These are phyloP conservation scores for Hypoxylon lienhwacheense DNA, from an alignment of 495 filamentous ascomycete genomes.

Conservation along the genomic window DNA sequence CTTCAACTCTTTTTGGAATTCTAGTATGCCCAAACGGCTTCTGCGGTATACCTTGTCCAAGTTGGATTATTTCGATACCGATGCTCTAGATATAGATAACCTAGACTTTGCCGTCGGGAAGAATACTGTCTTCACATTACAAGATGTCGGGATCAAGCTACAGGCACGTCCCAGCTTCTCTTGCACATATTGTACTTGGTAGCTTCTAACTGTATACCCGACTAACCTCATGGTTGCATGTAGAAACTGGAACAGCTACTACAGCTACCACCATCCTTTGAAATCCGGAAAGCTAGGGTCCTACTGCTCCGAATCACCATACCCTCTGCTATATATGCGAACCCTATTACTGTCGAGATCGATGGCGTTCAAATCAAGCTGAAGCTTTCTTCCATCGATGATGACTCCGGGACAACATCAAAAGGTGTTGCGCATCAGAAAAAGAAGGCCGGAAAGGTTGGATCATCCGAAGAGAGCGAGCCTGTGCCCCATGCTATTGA, in stretches of 20 bases:
- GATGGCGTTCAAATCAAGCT: conserved; percentile 74
- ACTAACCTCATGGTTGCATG: conserved; percentile 23
- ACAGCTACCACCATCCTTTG: conserved; percentile 67
- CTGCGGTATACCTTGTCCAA: conserved; percentile 79
- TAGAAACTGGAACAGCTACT: conserved; percentile 77
- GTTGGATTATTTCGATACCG: conserved; percentile 77
- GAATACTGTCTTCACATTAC: conserved; percentile 74
- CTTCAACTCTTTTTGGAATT: conserved; percentile 64
- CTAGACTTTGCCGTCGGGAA: conserved; percentile 76
- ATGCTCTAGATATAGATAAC: conserved; percentile 76
- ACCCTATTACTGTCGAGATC: conserved; percentile 73
- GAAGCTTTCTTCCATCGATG: conserved; percentile 43
- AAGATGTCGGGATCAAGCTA: conserved; percentile 74
- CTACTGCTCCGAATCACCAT: conserved; percentile 72
- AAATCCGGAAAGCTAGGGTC: conserved; percentile 69
- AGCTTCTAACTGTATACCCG: conserved; percentile 17
- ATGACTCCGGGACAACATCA: conserved; percentile 14
- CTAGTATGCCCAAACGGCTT: conserved; percentile 78
- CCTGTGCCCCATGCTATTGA: conserved; percentile 75
- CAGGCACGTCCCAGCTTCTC: conserved; percentile 55
- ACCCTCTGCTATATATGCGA: conserved; percentile 78
- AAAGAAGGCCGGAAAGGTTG: conserved; percentile 34
- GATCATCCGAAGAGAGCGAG: conserved; percentile 36
- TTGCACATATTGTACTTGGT: conserved; percentile 5
- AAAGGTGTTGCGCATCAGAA: conserved; percentile 34